Evolutionary conservation across 768 basidiomycete species (phyloP).

Genomic region (Mycena venus): DNA sequence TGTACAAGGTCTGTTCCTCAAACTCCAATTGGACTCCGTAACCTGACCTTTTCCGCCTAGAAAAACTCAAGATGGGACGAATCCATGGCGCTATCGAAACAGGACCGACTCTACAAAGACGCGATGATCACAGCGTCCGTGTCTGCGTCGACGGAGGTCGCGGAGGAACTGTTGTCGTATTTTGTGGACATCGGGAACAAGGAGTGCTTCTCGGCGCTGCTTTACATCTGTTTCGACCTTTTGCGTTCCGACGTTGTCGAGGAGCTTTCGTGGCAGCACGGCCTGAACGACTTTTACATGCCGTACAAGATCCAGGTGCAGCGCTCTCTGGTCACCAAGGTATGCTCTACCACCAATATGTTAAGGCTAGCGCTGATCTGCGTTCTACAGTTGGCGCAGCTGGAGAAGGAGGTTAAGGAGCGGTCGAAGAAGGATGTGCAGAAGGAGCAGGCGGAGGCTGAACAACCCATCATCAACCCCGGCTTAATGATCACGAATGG

Average conservation of each 20-base stretch:
- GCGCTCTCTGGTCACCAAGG: conserved; percentile 83
- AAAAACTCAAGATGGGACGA: conserved; percentile 98
- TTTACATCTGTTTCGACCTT: conserved; percentile 97
- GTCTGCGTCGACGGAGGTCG: conserved; percentile 89
- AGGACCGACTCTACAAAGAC: conserved; percentile 97
- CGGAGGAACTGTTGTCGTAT: conserved; percentile 95
- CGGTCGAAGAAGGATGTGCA: conserved; percentile 86
- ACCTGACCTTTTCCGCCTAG: conserved; percentile 50
- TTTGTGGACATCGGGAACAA: conserved; percentile 99
- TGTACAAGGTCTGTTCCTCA: conserved; percentile 82
- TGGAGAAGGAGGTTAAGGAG: conserved; percentile 94
- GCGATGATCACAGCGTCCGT: conserved; percentile 92
- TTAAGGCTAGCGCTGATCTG: conserved; percentile 25
- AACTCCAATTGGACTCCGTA: neutral
- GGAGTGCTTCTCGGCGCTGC: conserved; percentile 93
- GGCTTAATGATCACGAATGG: conserved; percentile 80
- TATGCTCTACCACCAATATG: conserved; percentile 40
- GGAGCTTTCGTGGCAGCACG: conserved; percentile 97
- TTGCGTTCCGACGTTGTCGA: conserved; percentile 92
- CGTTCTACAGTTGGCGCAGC: conserved; percentile 68
- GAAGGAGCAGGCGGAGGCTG: conserved; percentile 91
- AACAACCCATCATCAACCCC: conserved; percentile 91
- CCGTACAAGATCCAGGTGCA: conserved; percentile 94
- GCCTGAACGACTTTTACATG: conserved; percentile 97
- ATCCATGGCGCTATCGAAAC: conserved; percentile 94